These are phyloP conservation scores for Auricularia cornea DNA, from an alignment of 768 basidiomycete genomes.

Conservation along the genomic window DNA sequence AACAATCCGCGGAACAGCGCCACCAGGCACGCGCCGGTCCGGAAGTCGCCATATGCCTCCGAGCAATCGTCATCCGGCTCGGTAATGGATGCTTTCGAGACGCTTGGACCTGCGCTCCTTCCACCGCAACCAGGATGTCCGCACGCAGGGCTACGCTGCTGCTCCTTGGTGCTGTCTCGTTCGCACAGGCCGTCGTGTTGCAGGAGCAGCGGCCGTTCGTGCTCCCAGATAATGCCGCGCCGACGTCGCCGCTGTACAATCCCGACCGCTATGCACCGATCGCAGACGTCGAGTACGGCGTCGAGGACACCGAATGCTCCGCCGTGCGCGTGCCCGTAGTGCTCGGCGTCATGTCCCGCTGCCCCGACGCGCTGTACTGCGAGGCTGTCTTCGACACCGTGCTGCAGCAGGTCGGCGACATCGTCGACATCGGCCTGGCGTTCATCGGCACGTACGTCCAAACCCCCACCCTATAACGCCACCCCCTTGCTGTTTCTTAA, in stretches of 20 bases:
- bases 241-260: background rate
- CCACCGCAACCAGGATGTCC: background rate
- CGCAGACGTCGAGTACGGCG: background rate
- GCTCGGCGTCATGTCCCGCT: conserved; percentile 58
- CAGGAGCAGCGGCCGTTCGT: background rate
- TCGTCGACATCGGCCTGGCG: conserved; percentile 58
- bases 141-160: background rate
- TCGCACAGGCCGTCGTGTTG: background rate
- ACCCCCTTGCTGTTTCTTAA: conserved; percentile 3
- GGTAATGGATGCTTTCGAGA: no score
- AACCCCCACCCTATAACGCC: conserved; percentile 4
- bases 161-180: background rate
- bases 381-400: conserved; percentile 72
- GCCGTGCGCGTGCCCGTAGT: conserved; percentile 33
- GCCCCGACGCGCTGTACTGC: conserved; percentile 79
- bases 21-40: no score
- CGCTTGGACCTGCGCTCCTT: no score
- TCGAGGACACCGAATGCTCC: background rate
- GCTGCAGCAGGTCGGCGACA: conserved; percentile 48
- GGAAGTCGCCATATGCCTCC: background rate
- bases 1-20: no score
- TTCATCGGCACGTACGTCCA: conserved; percentile 68
- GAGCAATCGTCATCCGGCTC: background rate
- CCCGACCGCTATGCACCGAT: background rate
- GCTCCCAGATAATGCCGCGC: background rate